Evolutionary conservation across 768 basidiomycete species (phyloP).

Genomic region (Hygrophorus russula): DNA sequence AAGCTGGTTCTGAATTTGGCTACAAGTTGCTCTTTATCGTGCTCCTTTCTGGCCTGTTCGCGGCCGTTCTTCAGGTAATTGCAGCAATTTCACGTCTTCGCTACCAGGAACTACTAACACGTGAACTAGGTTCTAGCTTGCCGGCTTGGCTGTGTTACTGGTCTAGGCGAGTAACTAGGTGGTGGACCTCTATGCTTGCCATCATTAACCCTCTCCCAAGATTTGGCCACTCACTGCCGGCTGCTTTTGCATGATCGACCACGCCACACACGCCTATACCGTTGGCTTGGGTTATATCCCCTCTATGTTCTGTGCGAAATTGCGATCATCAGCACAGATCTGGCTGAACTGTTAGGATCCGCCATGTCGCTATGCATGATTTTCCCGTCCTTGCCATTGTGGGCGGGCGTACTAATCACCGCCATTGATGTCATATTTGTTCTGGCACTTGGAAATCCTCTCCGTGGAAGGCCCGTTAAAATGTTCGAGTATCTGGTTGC

Average conservation of each 20-base stretch:
- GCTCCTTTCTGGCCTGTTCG: conserved; percentile 71
- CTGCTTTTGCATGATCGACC: conserved; percentile 55
- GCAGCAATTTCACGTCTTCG: background rate
- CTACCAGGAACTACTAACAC: background rate
- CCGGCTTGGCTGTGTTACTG: conserved; percentile 74
- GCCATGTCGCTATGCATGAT: conserved; percentile 74
- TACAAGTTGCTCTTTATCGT: conserved; percentile 83
- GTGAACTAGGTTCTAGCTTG: conserved; percentile 26
- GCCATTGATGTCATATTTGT: conserved; percentile 59
- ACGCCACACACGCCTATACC: conserved; percentile 40
- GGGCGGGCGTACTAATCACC: conserved; percentile 62
- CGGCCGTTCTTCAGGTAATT: conserved; percentile 69
- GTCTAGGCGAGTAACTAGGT: conserved; percentile 46
- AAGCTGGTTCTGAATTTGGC: conserved; percentile 78
- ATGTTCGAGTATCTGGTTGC: conserved; percentile 60
- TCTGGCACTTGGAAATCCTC: conserved; percentile 60
- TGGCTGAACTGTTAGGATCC: conserved; percentile 73
- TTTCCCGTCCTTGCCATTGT: conserved; percentile 57
- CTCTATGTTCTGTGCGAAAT: conserved; percentile 55
- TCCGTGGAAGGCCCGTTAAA: conserved; percentile 53
- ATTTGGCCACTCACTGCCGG: conserved; percentile 48
- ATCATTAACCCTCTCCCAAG: conserved; percentile 14
- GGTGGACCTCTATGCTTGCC: background rate
- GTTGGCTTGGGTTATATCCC: conserved; percentile 54
- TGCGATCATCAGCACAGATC: conserved; percentile 67